phyloP scores from a whole-genome alignment of 2,329 filamentous ascomycete genomes.

The Exophiala spinifera region DNA sequence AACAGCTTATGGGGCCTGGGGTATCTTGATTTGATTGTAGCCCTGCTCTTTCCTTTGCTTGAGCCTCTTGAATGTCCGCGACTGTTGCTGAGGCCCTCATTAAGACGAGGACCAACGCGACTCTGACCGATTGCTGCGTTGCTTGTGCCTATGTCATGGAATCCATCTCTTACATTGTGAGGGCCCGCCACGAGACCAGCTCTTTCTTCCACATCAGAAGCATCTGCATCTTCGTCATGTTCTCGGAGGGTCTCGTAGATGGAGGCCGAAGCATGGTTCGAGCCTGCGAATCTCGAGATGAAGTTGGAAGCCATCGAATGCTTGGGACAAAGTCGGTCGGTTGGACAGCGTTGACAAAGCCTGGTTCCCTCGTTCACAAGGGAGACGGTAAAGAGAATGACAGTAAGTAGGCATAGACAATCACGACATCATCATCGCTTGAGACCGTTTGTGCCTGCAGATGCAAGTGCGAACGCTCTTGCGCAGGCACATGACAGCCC shows the following conservation, averaged over 20 bases:
- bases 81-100: not conserved
- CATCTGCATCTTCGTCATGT: conserved; percentile 45
- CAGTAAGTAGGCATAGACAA: not conserved
- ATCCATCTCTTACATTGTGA: conserved; percentile 16
- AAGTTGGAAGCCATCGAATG: conserved; percentile 53
- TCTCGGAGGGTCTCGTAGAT: conserved; percentile 48
- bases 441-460: conserved; percentile 17
- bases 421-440: conserved; percentile 17
- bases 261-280: conserved; percentile 39
- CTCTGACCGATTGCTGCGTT: not conserved
- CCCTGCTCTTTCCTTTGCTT: conserved; percentile 20
- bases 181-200: conserved; percentile 41
- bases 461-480: conserved; percentile 16
- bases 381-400: not conserved
- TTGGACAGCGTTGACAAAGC: not conserved
- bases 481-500: conserved; percentile 23
- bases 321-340: not conserved
- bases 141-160: conserved; percentile 11
- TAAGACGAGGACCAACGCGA: conserved; percentile 2
- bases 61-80: not conserved
- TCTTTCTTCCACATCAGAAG: conserved; percentile 45
- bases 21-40: conserved; percentile 11
- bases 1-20: conserved; percentile 25
- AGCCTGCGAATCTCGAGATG: conserved; percentile 49
- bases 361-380: not conserved